Evolutionary conservation across 2,329 filamentous ascomycete genomes (phyloP).

Genomic region (Cladosporium sp.): DNA sequence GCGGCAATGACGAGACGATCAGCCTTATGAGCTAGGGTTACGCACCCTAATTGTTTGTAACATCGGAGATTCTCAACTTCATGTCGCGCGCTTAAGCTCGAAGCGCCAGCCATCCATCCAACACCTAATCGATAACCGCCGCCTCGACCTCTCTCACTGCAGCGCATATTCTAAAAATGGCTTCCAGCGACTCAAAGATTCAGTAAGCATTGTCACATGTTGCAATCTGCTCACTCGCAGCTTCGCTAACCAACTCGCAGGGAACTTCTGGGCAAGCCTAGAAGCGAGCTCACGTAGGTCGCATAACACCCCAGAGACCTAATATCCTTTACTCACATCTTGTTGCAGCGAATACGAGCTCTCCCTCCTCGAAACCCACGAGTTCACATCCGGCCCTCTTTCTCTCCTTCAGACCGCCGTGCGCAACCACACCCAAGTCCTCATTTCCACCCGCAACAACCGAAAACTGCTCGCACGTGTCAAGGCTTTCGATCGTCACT

Average conservation of each 20-base stretch:
- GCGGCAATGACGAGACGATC: neutral
- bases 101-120: neutral
- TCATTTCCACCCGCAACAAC: constrained; percentile 97
- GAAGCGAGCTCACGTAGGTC: constrained; percentile 83
- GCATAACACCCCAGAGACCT: constrained; percentile 8
- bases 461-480: constrained; percentile 94
- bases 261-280: constrained; percentile 84
- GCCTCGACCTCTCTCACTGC: neutral
- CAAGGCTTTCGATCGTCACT: constrained; percentile 97
- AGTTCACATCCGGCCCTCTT: constrained; percentile 74
- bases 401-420: constrained; percentile 97
- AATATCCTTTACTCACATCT: constrained; percentile 18
- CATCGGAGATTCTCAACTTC: neutral
- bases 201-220: constrained; percentile 31
- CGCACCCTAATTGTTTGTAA: too few species aligned
- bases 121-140: neutral
- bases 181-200: constrained; percentile 39
- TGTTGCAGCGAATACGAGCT: constrained; percentile 78
- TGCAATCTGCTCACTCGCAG: neutral
- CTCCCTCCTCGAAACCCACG: constrained; percentile 72
- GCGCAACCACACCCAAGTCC: constrained; percentile 87
- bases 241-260: constrained; percentile 45
- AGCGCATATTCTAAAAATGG: constrained; percentile 21
- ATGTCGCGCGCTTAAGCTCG: neutral
- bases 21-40: too few species aligned